These are phyloP conservation scores for Luvunga scandens DNA, from an alignment of 345 rosid species.

Conservation along the genomic window DNA sequence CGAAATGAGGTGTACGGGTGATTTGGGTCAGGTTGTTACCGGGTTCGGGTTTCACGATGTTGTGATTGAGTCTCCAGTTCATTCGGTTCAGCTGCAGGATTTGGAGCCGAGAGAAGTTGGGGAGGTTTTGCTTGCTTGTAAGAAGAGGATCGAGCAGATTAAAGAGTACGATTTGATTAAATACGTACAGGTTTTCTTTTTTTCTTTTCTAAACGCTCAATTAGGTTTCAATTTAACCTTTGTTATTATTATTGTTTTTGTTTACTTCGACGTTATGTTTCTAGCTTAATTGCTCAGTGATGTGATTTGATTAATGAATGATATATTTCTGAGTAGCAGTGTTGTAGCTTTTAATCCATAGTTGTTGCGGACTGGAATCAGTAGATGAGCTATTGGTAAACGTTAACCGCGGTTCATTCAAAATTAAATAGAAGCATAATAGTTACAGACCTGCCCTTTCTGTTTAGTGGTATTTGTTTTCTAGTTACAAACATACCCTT, in stretches of 20 bases:
- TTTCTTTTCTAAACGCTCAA: too few relatives aligned
- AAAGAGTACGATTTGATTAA: constrained; percentile 44
- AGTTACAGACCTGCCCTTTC: background rate
- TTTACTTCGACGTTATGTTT: background rate
- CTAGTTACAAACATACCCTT: background rate
- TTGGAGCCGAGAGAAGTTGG: constrained; percentile 54
- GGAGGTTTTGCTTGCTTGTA: constrained; percentile 60
- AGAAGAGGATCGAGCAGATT: constrained; percentile 72
- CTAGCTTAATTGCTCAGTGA: background rate
- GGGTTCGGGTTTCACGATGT: constrained; percentile 91
- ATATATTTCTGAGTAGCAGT: background rate
- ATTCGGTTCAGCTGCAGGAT: constrained; percentile 59
- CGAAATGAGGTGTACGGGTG: constrained; percentile 11
- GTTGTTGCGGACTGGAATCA: background rate
- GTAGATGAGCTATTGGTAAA: background rate
- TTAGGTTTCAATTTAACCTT: background rate
- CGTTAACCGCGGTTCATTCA: background rate
- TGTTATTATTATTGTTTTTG: too few relatives aligned
- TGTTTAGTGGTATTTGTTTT: too few relatives aligned
- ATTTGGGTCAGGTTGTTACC: constrained; percentile 21
- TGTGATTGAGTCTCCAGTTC: constrained; percentile 76
- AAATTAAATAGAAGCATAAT: background rate
- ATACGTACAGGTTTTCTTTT: constrained; percentile 56
- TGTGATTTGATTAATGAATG: background rate
- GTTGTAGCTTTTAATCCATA: background rate